phyloP scores from a whole-genome alignment of 2,329 filamentous ascomycete genomes.

The Venturia carpophila region DNA sequence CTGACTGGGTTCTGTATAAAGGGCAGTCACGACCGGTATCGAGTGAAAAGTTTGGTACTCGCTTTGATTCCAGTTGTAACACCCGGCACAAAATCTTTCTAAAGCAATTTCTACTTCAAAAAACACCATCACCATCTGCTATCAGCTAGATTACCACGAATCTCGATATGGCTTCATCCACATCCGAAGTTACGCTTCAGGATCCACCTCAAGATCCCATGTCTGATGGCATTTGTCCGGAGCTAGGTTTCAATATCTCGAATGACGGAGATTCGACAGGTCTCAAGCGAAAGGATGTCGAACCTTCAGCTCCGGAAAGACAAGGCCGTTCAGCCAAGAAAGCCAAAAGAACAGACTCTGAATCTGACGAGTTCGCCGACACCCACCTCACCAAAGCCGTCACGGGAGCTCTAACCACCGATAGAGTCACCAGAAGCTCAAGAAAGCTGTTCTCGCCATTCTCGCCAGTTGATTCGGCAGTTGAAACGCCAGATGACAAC shows the following conservation, averaged over 20 bases:
- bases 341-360: background rate
- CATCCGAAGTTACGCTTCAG: background rate
- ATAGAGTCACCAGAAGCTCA: background rate
- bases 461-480: no score
- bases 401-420: no score
- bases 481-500: background rate
- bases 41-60: background rate
- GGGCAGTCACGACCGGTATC: background rate
- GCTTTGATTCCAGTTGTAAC: background rate
- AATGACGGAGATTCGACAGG: background rate
- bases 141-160: background rate
- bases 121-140: background rate
- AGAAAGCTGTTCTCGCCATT: background rate
- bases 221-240: background rate
- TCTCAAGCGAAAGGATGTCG: background rate
- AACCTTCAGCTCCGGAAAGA: background rate
- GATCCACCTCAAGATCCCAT: background rate
- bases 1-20: background rate
- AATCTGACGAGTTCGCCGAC: background rate
- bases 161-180: background rate
- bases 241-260: background rate
- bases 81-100: background rate
- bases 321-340: background rate
- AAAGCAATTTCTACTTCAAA: background rate
- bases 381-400: background rate